Base-by-base conservation (phyloP, 306 rosid species). In the Fagus sylvatica region DNA sequence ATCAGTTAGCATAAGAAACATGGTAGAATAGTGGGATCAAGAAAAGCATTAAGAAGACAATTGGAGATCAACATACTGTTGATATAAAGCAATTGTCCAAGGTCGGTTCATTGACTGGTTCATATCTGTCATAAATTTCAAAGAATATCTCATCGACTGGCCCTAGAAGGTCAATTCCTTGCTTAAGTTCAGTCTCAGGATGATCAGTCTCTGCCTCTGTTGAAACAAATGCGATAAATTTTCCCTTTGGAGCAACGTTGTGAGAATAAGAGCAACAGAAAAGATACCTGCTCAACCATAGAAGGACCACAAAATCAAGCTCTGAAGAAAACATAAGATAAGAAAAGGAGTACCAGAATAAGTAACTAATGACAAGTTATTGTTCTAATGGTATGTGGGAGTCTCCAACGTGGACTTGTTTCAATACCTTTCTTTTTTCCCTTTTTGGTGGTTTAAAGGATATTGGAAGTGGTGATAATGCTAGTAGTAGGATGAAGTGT, bases 181-280 rank as follows among this genome's bases (percentile, higher is more conserved):
- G 89, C 90, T 85, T 95, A 39, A 95, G 93, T 86, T 95, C 98
- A 81, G 79, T 74, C 85, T 90, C 81, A 2, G 98, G 98, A 75
- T 86, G 78, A 72, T 89, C 96, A 6, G 97, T 92, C 95, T 95
- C 98, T 41, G 98, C 98, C 81, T 95, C 98, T 0, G 93, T 81
- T 54, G 98, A 90, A 66, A 95, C 98, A 91, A 95, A 95, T 57
- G 98, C 97, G 82, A 95, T 90, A 81, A 79, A 95, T 80, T 95
- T 95, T 42, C 98, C 98, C 88, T 84, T 91, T 3, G 98, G 98
- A 78, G 98, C 97, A 87, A 95, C 98, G 66, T 95, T 95, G 89
- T 95, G 98, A 64, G 98, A 88, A 77, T 92, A 92, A 5, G 98
- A 95, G 81, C 97, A 91, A 82, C 98, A 95, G 79, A 95, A 95